phyloP scores from a whole-genome alignment of 805 yeast genomes.

The Wickerhamomyces sydowiorum region DNA sequence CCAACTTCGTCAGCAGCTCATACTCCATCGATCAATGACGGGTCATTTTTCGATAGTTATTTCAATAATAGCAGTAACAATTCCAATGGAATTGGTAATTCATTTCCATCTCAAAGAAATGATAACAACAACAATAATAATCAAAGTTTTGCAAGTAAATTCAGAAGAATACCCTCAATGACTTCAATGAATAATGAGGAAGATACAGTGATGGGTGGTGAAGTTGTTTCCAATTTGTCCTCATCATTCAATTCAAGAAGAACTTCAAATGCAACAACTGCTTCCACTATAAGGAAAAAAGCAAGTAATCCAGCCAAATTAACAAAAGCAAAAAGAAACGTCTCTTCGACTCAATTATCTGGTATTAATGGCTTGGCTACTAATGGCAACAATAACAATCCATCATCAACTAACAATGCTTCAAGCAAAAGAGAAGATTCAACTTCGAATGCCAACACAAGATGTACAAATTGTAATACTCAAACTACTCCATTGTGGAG shows the following conservation, averaged over 20 bases:
- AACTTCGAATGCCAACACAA: slow-evolving; percentile 15
- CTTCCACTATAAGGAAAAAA: slow-evolving; percentile 20
- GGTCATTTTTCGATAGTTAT: slow-evolving; percentile 20
- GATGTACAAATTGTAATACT: slow-evolving; percentile 87
- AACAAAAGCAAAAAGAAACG: slow-evolving; percentile 15
- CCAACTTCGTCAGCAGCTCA: slow-evolving; percentile 20
- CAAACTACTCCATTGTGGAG: slow-evolving; percentile 95
- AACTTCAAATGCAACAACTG: slow-evolving; percentile 6
- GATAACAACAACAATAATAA: slow-evolving; percentile 1
- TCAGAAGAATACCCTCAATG: slow-evolving; percentile 17
- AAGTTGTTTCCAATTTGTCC: slow-evolving; percentile 8
- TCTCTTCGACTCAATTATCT: slow-evolving; percentile 14
- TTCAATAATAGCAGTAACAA: slow-evolving; percentile 6
- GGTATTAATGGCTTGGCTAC: neutral
- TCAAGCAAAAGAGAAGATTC: neutral
- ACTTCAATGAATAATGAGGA: slow-evolving; percentile 4
- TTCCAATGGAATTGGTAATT: neutral
- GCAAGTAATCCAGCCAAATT: slow-evolving; percentile 10
- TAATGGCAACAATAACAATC: slow-evolving; percentile 3
- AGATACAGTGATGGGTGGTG: slow-evolving; percentile 10
- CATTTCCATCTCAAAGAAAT: neutral
- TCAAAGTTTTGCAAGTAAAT: slow-evolving; percentile 19
- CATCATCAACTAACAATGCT: slow-evolving; percentile 2
- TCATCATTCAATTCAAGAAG: slow-evolving; percentile 17
- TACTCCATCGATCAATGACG: slow-evolving; percentile 17